phyloP scores from a whole-genome alignment of 192 early-diverging fungal genomes.

The Coemansia sp. region DNA sequence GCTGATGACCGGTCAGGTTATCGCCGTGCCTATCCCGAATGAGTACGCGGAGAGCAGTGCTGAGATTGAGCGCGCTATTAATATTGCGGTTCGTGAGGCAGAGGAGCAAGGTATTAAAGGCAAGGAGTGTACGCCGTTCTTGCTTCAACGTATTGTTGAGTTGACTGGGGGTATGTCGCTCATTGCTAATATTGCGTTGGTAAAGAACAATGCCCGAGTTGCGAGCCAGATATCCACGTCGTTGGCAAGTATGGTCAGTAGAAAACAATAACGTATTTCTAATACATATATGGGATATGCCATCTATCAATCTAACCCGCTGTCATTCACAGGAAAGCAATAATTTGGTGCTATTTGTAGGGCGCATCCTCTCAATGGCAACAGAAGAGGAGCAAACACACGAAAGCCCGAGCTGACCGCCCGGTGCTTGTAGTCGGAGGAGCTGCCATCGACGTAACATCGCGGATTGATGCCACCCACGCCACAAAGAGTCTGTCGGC shows the following conservation, averaged over 20 bases:
- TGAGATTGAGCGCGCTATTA: slow-evolving; percentile 70
- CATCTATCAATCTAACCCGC: neutral
- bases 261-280: neutral
- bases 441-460: slow-evolving; percentile 77
- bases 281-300: neutral
- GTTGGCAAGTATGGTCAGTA: slow-evolving; percentile 27
- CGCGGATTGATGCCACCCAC: slow-evolving; percentile 5
- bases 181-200: slow-evolving; percentile 70
- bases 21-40: slow-evolving; percentile 87
- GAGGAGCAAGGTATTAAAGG: slow-evolving; percentile 65
- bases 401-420: neutral
- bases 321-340: neutral
- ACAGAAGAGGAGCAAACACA: neutral
- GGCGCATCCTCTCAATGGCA: neutral
- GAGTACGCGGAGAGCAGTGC: slow-evolving; percentile 60
- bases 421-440: slow-evolving; percentile 86
- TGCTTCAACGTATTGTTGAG: slow-evolving; percentile 81
- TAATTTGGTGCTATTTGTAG: neutral
- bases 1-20: slow-evolving; percentile 75
- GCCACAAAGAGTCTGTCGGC: slow-evolving; percentile 14
- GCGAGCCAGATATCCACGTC: slow-evolving; percentile 77
- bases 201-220: slow-evolving; percentile 88
- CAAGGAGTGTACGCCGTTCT: slow-evolving; percentile 90
- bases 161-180: slow-evolving; percentile 80
- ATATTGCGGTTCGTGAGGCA: slow-evolving; percentile 69